phyloP scores from a whole-genome alignment of 345 rosid species.

The Nephelium lappaceum region DNA sequence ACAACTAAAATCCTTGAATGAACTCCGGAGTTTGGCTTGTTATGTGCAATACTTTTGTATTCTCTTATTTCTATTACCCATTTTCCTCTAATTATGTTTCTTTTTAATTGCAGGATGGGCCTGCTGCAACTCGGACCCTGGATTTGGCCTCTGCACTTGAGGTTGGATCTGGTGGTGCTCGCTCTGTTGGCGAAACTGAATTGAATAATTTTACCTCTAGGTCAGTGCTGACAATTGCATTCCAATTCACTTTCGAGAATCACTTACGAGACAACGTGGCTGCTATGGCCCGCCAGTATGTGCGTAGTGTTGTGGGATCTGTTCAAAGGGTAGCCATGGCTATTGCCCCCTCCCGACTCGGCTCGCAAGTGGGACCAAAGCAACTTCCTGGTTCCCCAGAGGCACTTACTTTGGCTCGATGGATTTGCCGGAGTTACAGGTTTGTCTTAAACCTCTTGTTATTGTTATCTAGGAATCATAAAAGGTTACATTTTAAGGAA shows the following conservation, averaged over 20 bases:
- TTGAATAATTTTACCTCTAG: conserved; percentile 59
- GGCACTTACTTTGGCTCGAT: conserved; percentile 83
- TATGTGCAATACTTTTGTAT: neutral
- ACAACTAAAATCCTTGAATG: neutral
- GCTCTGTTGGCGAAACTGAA: conserved; percentile 58
- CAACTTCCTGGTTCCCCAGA: conserved; percentile 85
- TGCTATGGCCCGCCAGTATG: conserved; percentile 93
- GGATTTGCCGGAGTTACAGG: conserved; percentile 92
- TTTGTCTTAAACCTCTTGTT: conserved; percentile 19
- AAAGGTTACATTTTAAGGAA: neutral
- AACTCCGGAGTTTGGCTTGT: neutral
- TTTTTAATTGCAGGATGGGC: conserved; percentile 53
- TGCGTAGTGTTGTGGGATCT: conserved; percentile 82
- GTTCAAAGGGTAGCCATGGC: conserved; percentile 99
- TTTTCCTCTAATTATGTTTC: conserved; percentile 11
- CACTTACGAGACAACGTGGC: conserved; percentile 86
- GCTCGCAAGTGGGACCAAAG: conserved; percentile 49
- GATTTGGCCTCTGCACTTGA: conserved; percentile 94
- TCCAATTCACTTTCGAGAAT: conserved; percentile 86
- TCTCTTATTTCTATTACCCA: neutral
- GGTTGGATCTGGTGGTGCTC: conserved; percentile 59
- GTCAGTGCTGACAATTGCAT: conserved; percentile 91
- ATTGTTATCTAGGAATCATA: neutral
- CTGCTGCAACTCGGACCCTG: conserved; percentile 68
- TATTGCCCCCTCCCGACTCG: conserved; percentile 69